Percentiles rank a stretch among this genome's conserved stretches.
Conservation (phyloP, 345 rosid species). For the Litchi chinensis region DNA sequence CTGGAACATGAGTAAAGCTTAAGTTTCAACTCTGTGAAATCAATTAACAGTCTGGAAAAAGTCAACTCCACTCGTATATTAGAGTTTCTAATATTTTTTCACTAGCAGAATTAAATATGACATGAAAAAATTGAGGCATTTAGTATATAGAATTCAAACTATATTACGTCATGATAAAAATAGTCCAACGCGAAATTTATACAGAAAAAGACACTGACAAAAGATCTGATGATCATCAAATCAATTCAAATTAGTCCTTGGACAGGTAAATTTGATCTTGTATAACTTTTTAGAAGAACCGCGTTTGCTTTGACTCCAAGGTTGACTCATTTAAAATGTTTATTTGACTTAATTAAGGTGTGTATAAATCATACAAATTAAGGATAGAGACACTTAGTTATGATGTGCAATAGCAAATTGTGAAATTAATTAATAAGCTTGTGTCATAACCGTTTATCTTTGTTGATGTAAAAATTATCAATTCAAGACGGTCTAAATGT, state of each 20-base stretch:
- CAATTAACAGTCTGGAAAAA: slow-evolving; percentile 11
- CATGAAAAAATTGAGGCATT: too few species aligned
- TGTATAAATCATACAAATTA: background rate
- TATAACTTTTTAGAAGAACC: background rate
- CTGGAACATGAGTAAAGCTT: background rate
- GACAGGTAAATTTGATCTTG: too few species aligned
- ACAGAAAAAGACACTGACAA: background rate
- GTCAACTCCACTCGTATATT: slow-evolving; percentile 22
- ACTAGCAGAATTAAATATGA: background rate
- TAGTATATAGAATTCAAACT: too few species aligned
- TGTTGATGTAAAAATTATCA: too few species aligned
- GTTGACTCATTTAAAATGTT: background rate
- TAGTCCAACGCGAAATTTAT: background rate
- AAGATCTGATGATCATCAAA: background rate
- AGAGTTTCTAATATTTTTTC: background rate
- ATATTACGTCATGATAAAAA: too few species aligned
- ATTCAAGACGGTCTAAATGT: too few species aligned
- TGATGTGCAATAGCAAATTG: too few species aligned
- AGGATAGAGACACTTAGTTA: background rate
- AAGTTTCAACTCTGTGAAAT: slow-evolving; percentile 14
- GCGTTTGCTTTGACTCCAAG: background rate
- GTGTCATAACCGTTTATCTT: too few species aligned
- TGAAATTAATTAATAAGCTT: too few species aligned
- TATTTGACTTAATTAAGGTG: background rate
- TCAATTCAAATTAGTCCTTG: background rate